Evolutionary conservation across 2,329 filamentous ascomycete genomes (phyloP).

Genomic region (Colletotrichum melonis): DNA sequence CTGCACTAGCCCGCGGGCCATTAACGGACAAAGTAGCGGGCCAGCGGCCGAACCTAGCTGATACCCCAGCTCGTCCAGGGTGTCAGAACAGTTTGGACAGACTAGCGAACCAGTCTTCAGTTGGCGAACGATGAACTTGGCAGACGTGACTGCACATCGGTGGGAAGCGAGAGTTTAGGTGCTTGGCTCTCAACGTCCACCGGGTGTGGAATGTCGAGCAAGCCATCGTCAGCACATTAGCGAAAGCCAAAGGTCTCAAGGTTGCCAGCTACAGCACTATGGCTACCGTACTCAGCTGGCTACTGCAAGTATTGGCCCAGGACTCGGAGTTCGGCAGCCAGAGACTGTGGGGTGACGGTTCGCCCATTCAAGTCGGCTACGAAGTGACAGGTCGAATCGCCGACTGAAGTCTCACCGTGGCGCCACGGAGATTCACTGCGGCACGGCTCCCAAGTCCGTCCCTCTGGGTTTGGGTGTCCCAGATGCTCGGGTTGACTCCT

Average conservation of each 20-base stretch:
- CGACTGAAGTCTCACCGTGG: conserved; percentile 1
- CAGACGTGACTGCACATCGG: conserved; percentile 1
- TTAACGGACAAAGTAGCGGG: background rate
- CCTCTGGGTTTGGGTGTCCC: conserved; percentile 1
- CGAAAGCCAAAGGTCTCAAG: background rate
- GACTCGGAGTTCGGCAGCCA: conserved; percentile 26
- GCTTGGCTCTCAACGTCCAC: conserved; percentile 19
- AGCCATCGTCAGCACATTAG: conserved; percentile 3
- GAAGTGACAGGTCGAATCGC: conserved; percentile 12
- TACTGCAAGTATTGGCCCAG: background rate
- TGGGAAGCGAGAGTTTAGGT: background rate
- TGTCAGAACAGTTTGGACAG: background rate
- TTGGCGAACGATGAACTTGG: background rate
- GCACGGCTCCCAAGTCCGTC: background rate
- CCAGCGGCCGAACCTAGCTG: background rate
- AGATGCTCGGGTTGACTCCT: conserved; percentile 1
- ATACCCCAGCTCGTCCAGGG: background rate
- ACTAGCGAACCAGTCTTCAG: background rate
- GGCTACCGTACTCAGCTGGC: background rate
- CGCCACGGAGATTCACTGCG: background rate
- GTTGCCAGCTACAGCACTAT: background rate
- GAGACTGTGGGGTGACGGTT: conserved; percentile 19
- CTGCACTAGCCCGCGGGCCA: background rate
- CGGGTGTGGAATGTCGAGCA: conserved; percentile 2
- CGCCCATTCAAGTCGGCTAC: conserved; percentile 3